phyloP scores from a whole-genome alignment of 2,329 filamentous ascomycete species.

The Colletotrichum karsti region DNA sequence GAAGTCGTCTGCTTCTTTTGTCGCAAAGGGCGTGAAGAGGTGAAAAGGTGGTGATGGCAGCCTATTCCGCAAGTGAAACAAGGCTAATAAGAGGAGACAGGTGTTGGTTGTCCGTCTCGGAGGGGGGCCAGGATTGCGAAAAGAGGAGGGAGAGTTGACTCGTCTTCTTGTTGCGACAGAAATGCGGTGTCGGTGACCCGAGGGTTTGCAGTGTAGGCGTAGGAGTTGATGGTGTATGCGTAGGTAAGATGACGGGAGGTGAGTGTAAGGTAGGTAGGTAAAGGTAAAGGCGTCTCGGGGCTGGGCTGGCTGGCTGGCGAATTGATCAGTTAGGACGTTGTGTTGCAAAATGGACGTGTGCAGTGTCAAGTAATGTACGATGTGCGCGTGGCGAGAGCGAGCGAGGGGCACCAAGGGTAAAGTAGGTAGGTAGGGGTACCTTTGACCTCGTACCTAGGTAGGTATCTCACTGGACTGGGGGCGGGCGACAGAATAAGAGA shows the following conservation, averaged over 20 bases:
- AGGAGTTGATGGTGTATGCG: no score
- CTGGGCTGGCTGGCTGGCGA: conserved; percentile 25
- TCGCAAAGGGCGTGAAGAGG: background rate
- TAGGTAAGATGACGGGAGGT: background rate
- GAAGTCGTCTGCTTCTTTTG: background rate
- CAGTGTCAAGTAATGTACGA: conserved; percentile 16
- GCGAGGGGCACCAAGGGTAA: background rate
- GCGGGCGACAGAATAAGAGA: background rate
- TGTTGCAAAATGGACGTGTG: conserved; percentile 2
- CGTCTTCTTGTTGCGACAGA: conserved; percentile 8
- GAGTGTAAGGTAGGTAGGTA: conserved; percentile 3
- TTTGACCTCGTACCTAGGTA: background rate
- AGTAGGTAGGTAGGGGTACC: conserved; percentile 6
- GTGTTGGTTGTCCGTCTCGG: background rate
- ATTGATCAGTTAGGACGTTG: conserved; percentile 23
- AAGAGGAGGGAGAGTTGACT: conserved; percentile 12
- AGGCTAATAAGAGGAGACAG: background rate
- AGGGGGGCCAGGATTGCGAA: background rate
- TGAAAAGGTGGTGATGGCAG: background rate
- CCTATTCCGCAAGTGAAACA: background rate
- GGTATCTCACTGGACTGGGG: background rate
- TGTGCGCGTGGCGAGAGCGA: conserved; percentile 2
- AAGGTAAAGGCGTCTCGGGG: conserved; percentile 14
- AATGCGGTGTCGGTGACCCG: conserved; percentile 24
- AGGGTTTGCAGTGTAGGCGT: no score